phyloP scores from a whole-genome alignment of 805 yeast species.

The Nakazawaea wickerhamii region DNA sequence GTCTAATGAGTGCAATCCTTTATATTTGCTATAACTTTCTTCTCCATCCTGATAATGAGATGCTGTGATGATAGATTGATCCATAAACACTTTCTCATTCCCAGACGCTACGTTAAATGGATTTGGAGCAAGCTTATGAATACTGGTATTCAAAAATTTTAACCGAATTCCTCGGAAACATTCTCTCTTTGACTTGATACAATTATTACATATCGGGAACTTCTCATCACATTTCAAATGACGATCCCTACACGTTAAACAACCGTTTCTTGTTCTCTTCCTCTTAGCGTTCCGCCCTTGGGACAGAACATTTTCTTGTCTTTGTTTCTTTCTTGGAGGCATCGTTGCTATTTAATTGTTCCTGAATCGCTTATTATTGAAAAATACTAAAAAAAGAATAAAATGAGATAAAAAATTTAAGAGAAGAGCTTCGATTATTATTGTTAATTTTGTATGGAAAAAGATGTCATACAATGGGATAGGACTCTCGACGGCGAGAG shows the following conservation, averaged over 20 bases:
- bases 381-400: neutral
- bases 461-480: constrained; percentile 53
- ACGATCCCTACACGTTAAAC: constrained; percentile 58
- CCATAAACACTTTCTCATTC: constrained; percentile 22
- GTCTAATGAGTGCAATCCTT: constrained; percentile 16
- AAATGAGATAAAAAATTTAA: neutral
- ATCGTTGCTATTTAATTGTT: neutral
- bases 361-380: no score
- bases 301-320: neutral
- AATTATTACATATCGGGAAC: constrained; percentile 54
- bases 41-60: constrained; percentile 32
- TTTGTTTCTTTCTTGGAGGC: constrained; percentile 1
- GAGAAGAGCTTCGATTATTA: neutral
- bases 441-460: neutral
- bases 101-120: neutral
- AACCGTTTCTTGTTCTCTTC: constrained; percentile 35
- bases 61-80: constrained; percentile 39
- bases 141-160: constrained; percentile 29
- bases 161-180: constrained; percentile 43
- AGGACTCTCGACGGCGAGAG: constrained; percentile 51
- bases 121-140: constrained; percentile 5
- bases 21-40: constrained; percentile 27
- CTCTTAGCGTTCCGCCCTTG: constrained; percentile 8
- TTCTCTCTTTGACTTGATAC: constrained; percentile 42
- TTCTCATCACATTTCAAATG: constrained; percentile 66